phyloP scores from a whole-genome alignment of 805 yeast species.

The Danielozyma ontarioensis region DNA sequence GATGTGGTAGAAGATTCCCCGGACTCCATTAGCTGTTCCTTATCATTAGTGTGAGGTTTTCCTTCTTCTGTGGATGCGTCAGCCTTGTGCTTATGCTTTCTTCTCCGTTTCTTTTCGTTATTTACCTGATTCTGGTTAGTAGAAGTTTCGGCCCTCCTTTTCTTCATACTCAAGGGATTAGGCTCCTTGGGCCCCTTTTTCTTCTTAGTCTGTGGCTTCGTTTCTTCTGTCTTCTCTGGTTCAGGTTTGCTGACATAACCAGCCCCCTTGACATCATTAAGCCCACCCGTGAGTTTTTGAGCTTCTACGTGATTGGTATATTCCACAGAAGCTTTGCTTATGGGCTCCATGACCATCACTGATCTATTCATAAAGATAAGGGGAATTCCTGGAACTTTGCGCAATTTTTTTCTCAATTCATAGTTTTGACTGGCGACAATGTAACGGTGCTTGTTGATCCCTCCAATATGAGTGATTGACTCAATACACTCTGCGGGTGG shows the following conservation, averaged over 20 bases:
- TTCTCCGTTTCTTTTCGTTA: conserved; percentile 20
- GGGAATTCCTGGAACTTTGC: conserved; percentile 87
- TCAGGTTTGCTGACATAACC: conserved; percentile 32
- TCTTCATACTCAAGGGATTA: conserved; percentile 86
- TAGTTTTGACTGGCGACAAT: conserved; percentile 81
- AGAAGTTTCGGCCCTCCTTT: conserved; percentile 49
- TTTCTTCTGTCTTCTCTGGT: conserved; percentile 12
- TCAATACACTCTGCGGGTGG: conserved; percentile 73
- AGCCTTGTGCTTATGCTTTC: conserved; percentile 13
- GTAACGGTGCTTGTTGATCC: conserved; percentile 85
- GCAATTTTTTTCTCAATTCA: conserved; percentile 58
- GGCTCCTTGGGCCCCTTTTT: conserved; percentile 76
- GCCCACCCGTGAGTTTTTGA: conserved; percentile 68
- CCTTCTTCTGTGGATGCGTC: not conserved
- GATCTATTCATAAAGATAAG: conserved; percentile 80
- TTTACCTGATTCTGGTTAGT: too few species aligned
- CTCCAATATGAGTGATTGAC: conserved; percentile 63
- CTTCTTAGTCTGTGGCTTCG: conserved; percentile 33
- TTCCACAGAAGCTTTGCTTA: conserved; percentile 60
- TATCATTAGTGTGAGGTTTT: not conserved
- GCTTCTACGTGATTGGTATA: conserved; percentile 47
- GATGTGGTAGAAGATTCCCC: not conserved
- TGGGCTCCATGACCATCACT: conserved; percentile 94
- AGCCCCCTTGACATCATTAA: conserved; percentile 57
- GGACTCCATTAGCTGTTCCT: too few species aligned